Evolutionary conservation across 371 early-diverging fungal species (phyloP).

Genomic region (Ordospora colligata): DNA sequence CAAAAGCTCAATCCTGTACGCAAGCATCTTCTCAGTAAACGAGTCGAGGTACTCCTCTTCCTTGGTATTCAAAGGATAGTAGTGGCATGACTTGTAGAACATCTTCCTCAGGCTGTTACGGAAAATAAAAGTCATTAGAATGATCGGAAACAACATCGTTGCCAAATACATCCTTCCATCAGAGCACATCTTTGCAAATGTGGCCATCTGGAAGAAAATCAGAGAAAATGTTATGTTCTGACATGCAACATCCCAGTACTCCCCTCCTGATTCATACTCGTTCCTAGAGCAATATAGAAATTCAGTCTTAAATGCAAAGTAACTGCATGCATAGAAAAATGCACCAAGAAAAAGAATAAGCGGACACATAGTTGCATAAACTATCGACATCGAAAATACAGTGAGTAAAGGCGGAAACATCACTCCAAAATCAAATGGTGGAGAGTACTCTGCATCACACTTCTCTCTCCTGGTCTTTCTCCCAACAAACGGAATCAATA

Average conservation of each 20-base stretch:
- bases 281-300: conserved; percentile 57
- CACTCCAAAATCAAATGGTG: conserved; percentile 57
- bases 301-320: conserved; percentile 57
- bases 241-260: conserved; percentile 49
- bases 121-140: conserved; percentile 47
- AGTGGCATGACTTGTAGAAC: conserved; percentile 46
- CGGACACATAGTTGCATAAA: conserved; percentile 56
- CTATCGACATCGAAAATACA: conserved; percentile 59
- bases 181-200: conserved; percentile 43
- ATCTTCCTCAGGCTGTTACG: conserved; percentile 25
- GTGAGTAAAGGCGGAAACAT: conserved; percentile 58
- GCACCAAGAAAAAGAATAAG: conserved; percentile 56
- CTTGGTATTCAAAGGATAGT: conserved; percentile 45
- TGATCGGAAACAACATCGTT: conserved; percentile 37
- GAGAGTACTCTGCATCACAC: conserved; percentile 31
- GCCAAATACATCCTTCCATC: not conserved
- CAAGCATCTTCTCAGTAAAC: conserved; percentile 30
- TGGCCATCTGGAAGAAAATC: conserved; percentile 52
- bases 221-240: conserved; percentile 54
- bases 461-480: conserved; percentile 45
- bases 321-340: conserved; percentile 53
- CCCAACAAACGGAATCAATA: conserved; percentile 27
- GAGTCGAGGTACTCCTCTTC: conserved; percentile 54
- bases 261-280: conserved; percentile 60
- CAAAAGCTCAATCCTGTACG: conserved; percentile 33